These are phyloP conservation scores for Penicillium diatomitis DNA, from an alignment of 495 filamentous ascomycete species.

Conservation along the genomic window DNA sequence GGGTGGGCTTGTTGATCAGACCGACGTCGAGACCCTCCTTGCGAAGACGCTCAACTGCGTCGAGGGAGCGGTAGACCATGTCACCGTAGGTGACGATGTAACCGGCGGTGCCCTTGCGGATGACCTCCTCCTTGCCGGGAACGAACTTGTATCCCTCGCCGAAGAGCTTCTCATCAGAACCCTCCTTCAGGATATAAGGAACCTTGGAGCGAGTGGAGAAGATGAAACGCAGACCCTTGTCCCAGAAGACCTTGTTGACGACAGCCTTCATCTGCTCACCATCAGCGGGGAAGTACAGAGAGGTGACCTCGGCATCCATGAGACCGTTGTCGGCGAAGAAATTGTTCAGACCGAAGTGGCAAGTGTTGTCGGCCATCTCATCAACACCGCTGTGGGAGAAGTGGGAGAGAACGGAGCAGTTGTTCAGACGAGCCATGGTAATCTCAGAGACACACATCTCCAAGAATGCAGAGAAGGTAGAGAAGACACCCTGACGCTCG, in stretches of 20 bases:
- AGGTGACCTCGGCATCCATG: conserved; percentile 23
- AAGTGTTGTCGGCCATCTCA: conserved; percentile 37
- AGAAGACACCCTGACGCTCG: conserved; percentile 32
- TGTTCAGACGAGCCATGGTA: conserved; percentile 34
- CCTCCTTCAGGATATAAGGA: conserved; percentile 32
- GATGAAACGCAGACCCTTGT: conserved; percentile 28
- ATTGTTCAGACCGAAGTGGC: conserved; percentile 34
- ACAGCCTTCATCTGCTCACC: conserved; percentile 38
- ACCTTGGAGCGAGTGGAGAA: conserved; percentile 36
- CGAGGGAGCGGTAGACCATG: conserved; percentile 34
- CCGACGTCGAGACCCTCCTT: conserved; percentile 26
- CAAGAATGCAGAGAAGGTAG: conserved; percentile 33
- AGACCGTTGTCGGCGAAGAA: conserved; percentile 36
- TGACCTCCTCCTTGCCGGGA: conserved; percentile 32
- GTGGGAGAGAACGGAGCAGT: conserved; percentile 30
- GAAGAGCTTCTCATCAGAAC: conserved; percentile 26
- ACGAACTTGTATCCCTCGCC: conserved; percentile 28
- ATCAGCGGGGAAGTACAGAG: conserved; percentile 33
- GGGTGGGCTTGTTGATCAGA: conserved; percentile 33
- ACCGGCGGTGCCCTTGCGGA: conserved; percentile 27
- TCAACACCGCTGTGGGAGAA: conserved; percentile 35
- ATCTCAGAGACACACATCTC: conserved; percentile 36
- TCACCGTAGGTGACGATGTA: conserved; percentile 34
- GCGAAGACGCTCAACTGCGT: conserved; percentile 29
- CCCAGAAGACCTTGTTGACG: conserved; percentile 29